Evolutionary conservation across 306 rosid genomes (phyloP).

Genomic region (Cicer pinnatifidum): DNA sequence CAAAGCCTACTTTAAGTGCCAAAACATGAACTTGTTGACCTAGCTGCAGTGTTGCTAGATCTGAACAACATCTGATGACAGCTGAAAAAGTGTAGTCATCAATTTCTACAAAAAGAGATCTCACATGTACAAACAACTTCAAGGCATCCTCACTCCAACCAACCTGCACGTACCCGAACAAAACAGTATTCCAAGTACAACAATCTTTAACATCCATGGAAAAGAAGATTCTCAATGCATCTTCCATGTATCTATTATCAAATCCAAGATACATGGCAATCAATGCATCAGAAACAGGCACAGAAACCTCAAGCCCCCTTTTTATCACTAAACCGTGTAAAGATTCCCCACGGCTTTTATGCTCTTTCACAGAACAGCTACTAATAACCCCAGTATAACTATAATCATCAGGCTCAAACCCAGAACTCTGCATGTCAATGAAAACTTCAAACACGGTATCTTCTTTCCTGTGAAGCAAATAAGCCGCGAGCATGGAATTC

Average conservation of each 20-base stretch:
- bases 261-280: conserved; percentile 76
- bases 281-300: conserved; percentile 75
- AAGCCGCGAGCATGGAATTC: conserved; percentile 82
- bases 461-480: conserved; percentile 58
- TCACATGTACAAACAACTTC: conserved; percentile 61
- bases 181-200: conserved; percentile 79
- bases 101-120: conserved; percentile 51
- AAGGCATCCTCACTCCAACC: conserved; percentile 80
- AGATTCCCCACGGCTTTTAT: conserved; percentile 56
- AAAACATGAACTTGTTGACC: conserved; percentile 77
- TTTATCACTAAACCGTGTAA: conserved; percentile 74
- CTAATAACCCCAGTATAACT: conserved; percentile 71
- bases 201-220: conserved; percentile 65
- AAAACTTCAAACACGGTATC: conserved; percentile 63
- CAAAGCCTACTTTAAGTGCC: conserved; percentile 60
- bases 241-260: conserved; percentile 56
- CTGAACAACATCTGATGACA: conserved; percentile 71
- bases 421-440: conserved; percentile 62
- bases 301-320: conserved; percentile 65
- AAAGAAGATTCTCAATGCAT: conserved; percentile 60
- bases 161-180: conserved; percentile 72
- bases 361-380: conserved; percentile 56
- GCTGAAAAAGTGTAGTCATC: conserved; percentile 77
- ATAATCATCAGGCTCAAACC: conserved; percentile 73
- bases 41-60: conserved; percentile 74